phyloP scores from a whole-genome alignment of 257 asterid genomes.

The Gardenia jasminoides region DNA sequence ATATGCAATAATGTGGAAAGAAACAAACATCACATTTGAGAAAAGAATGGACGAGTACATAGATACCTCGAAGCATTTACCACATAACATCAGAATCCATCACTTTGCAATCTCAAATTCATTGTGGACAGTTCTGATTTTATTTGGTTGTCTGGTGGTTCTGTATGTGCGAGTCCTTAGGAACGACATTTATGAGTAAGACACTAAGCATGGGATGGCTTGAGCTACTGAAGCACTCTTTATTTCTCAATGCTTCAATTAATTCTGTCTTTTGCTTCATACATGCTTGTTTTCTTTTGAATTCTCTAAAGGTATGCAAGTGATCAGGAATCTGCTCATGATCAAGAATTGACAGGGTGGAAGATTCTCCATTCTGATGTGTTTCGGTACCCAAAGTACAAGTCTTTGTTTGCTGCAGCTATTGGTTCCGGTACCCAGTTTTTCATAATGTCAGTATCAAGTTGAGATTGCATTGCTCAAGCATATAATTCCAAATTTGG shows the following conservation, averaged over 20 bases:
- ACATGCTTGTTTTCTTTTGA: neutral
- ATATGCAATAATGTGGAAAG: too few relatives aligned
- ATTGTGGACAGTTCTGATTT: too few relatives aligned
- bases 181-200: conserved; percentile 17
- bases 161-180: conserved; percentile 13
- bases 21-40: too few relatives aligned
- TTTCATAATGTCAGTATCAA: conserved; percentile 1
- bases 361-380: conserved; percentile 16
- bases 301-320: conserved; percentile 1
- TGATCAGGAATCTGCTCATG: too few relatives aligned
- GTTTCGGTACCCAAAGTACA: conserved; percentile 14
- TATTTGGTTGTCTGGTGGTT: neutral
- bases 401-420: conserved; percentile 20
- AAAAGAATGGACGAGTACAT: too few relatives aligned
- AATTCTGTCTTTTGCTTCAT: neutral
- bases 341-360: conserved; percentile 10
- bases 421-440: conserved; percentile 20
- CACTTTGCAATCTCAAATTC: too few relatives aligned
- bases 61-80: too few relatives aligned
- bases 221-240: neutral
- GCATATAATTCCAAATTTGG: neutral
- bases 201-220: neutral
- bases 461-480: neutral
- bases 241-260: neutral
- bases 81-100: too few relatives aligned